Evolutionary conservation across 73 alveolate species (phyloP).

Genomic region (Symbiodinium natans): DNA sequence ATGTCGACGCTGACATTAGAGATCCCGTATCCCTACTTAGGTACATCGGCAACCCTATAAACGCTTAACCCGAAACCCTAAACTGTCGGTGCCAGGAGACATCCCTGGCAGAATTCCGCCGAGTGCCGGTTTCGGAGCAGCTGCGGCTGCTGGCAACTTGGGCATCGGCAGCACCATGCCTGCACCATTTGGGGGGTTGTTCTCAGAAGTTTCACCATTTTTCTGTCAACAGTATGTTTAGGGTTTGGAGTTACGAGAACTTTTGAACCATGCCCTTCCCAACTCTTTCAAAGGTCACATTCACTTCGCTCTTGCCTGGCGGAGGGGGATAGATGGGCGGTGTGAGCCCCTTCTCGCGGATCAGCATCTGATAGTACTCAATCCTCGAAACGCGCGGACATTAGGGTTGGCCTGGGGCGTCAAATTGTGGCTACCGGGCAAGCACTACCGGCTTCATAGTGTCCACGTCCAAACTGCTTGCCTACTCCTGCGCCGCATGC

Average conservation of each 20-base stretch:
- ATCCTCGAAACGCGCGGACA: slow-evolving; percentile 28
- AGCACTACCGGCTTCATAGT: not conserved
- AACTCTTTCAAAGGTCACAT: too few relatives aligned
- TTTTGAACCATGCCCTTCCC: not conserved
- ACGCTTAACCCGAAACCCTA: too few relatives aligned
- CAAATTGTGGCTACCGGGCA: too few relatives aligned
- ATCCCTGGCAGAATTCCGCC: slow-evolving; percentile 26
- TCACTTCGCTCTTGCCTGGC: not conserved
- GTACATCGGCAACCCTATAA: too few relatives aligned
- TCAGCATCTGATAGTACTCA: slow-evolving; percentile 87
- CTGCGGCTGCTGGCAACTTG: slow-evolving; percentile 55
- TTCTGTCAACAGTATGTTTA: too few relatives aligned
- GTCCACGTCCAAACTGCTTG: not conserved
- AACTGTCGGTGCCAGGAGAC: not conserved
- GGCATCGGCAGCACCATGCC: slow-evolving; percentile 92
- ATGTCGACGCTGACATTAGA: too few relatives aligned
- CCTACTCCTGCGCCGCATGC: not conserved
- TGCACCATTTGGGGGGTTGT: too few relatives aligned
- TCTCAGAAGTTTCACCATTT: too few relatives aligned
- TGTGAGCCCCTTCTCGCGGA: slow-evolving; percentile 86
- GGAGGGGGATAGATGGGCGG: slow-evolving; percentile 90
- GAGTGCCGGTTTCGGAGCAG: slow-evolving; percentile 52
- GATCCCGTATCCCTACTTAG: too few relatives aligned
- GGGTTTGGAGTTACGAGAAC: not conserved
- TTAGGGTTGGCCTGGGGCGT: too few relatives aligned